These are phyloP conservation scores for Halteria grandinella DNA, from an alignment of 73 alveolate genomes.

Conservation along the genomic window DNA sequence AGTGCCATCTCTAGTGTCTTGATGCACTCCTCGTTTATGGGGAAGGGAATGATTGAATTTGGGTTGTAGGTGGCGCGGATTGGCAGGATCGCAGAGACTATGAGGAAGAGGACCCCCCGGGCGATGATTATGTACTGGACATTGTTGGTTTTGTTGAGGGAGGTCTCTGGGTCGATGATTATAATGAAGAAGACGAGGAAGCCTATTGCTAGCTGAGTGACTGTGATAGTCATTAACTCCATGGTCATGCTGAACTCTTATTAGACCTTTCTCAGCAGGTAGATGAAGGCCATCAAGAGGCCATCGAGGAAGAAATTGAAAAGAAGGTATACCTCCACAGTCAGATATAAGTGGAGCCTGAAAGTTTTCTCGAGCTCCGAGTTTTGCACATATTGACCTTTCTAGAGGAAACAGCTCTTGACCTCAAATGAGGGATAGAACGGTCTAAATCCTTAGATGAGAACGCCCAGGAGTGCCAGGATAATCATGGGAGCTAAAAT, in stretches of 20 bases:
- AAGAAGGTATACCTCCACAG: not conserved
- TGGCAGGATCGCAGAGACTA: not conserved
- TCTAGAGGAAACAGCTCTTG: too few species aligned
- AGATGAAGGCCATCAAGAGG: not conserved
- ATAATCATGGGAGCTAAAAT: not conserved
- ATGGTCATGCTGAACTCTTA: too few species aligned
- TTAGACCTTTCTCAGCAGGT: constrained; percentile 25
- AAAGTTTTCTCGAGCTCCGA: too few species aligned
- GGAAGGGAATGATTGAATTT: not conserved
- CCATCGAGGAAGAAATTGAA: not conserved
- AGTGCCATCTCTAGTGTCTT: not conserved
- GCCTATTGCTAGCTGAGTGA: too few species aligned
- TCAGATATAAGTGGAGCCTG: constrained; percentile 13
- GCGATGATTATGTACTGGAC: too few species aligned
- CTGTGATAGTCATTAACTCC: too few species aligned
- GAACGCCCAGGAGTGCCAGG: not conserved
- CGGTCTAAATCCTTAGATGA: not conserved
- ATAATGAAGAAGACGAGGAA: not conserved
- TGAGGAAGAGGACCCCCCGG: not conserved
- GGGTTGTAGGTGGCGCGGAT: not conserved
- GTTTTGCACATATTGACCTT: too few species aligned
- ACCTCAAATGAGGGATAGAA: constrained; percentile 35
- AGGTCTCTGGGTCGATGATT: not conserved
- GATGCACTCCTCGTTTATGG: constrained; percentile 10
- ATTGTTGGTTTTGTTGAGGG: not conserved